A percentile compares a stretch with the other conserved stretches of the same genome.
Evolutionary conservation across 345 rosid species (phyloP).

Genomic region (Orychophragmus violaceus): DNA sequence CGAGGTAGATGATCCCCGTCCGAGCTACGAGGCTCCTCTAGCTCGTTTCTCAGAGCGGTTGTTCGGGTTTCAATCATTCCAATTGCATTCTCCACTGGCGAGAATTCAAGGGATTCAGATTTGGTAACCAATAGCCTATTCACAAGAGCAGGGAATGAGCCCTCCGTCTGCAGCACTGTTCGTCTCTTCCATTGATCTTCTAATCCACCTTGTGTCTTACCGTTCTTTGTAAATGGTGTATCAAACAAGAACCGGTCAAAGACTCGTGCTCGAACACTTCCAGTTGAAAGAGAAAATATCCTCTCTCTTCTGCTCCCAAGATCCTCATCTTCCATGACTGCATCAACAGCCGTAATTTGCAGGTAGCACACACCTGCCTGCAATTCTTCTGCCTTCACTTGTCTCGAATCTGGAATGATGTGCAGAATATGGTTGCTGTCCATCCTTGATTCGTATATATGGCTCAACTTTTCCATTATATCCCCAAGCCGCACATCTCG

Average conservation of each 20-base stretch:
- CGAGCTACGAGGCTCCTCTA: slow-evolving; percentile 98
- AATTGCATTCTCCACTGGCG: slow-evolving; percentile 97
- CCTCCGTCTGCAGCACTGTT: slow-evolving; percentile 87
- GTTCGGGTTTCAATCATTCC: slow-evolving; percentile 99
- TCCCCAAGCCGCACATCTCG: slow-evolving; percentile 97
- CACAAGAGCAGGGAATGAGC: slow-evolving; percentile 95
- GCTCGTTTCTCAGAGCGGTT: slow-evolving; percentile 85
- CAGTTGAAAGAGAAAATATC: slow-evolving; percentile 89
- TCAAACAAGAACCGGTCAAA: slow-evolving; percentile 97
- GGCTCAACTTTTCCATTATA: slow-evolving; percentile 99
- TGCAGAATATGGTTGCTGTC: slow-evolving; percentile 82
- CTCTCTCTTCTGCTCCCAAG: slow-evolving; percentile 96
- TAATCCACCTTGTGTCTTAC: slow-evolving; percentile 96
- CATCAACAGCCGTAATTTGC: slow-evolving; percentile 96
- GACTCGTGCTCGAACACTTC: slow-evolving; percentile 87
- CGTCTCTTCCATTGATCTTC: slow-evolving; percentile 99
- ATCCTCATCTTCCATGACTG: slow-evolving; percentile 99
- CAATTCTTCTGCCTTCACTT: slow-evolving; percentile 94
- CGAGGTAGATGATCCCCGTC: slow-evolving; percentile 97
- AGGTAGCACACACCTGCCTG: slow-evolving; percentile 92
- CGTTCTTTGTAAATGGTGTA: slow-evolving; percentile 98
- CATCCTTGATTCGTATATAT: slow-evolving; percentile 90
- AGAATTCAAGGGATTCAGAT: slow-evolving; percentile 95
- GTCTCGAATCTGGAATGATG: slow-evolving; percentile 90
- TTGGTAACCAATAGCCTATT: slow-evolving; percentile 87